Base-by-base conservation (phyloP, 108 stramenopile genomes). In the Nitzschia sp. region DNA sequence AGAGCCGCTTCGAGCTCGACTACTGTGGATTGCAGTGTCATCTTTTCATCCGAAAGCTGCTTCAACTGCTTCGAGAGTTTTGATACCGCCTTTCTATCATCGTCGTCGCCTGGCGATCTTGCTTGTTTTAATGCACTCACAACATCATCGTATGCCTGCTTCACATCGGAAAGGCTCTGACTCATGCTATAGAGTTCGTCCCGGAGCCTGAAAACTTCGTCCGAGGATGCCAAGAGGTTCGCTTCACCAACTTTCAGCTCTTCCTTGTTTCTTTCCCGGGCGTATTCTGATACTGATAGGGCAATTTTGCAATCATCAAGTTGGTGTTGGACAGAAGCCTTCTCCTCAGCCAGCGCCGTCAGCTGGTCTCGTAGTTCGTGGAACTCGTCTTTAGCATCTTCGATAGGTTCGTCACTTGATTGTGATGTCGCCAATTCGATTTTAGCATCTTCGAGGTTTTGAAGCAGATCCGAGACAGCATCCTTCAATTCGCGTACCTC, bases 381-480 rank as follows among this genome's bases (percentile, higher is more conserved):
- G 21, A 56, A 27, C 44, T 38, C 66, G 9, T 44, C 35, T 17
- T 23, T 44, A 22, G 0, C 44, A 17, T 28, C 5, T 5, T 38
- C 44, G 8, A 22, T 44, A 45, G 23, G 9, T 26, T 47, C 23
- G 33, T 82, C 66, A n/a, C n/a, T n/a, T 4, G 45, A 38, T 30
- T 75, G 50, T 16, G 67, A 48, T 44, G 78, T 70, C 28, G 85
- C 72, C 9, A 89, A 59, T 61, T 80, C 53, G 3, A 34, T 63
- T 31, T 61, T 57, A 22, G 83, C 53, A 25, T 47, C 47, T 6
- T 66, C 66, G 45, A 85, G 57, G 34, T 80, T 78, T 44, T 77
- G 81, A 19, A 72, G 75, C 32, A 78, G 70, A 41, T 84, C 53
- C 32, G 65, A 68, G 31, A 81, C 66, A 9, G 71, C 72, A 21